These are phyloP conservation scores for Phallus indusiatus DNA, from an alignment of 768 basidiomycete species.

Conservation along the genomic window DNA sequence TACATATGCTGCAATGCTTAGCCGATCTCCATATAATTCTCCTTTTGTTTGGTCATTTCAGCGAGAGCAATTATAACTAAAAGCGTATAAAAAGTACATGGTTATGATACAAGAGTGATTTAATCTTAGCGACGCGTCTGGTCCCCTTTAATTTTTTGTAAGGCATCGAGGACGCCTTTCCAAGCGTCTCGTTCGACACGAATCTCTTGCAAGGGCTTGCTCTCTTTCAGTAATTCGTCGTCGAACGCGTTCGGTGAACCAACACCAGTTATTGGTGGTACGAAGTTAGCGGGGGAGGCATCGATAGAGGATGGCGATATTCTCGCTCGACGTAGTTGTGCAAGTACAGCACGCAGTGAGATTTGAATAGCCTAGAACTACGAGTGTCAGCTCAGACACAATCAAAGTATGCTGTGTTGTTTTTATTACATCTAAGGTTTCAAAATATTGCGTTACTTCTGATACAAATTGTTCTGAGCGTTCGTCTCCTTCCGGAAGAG, in stretches of 20 bases:
- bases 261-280: constrained; percentile 72
- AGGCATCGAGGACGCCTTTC: constrained; percentile 61
- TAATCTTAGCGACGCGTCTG: background rate
- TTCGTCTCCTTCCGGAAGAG: constrained; percentile 71
- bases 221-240: constrained; percentile 14
- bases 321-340: constrained; percentile 72
- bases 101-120: background rate
- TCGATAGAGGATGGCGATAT: constrained; percentile 85
- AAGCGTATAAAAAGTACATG: background rate
- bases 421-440: constrained; percentile 55
- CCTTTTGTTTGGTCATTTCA: background rate
- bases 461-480: constrained; percentile 78
- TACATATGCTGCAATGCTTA: background rate
- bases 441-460: constrained; percentile 80
- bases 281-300: constrained; percentile 60
- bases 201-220: constrained; percentile 68
- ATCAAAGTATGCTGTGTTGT: background rate
- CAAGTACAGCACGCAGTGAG: constrained; percentile 66
- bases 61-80: background rate
- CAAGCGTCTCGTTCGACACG: constrained; percentile 69
- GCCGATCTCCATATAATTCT: background rate
- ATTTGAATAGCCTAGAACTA: constrained; percentile 57
- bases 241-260: constrained; percentile 43
- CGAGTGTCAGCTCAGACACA: constrained; percentile 3
- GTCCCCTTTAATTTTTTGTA: constrained; percentile 50